Evolutionary conservation across 805 yeast genomes (phyloP), one percentile per base, ranked within the genome.

Genomic region (Myxozyma lipomycoides): DNA sequence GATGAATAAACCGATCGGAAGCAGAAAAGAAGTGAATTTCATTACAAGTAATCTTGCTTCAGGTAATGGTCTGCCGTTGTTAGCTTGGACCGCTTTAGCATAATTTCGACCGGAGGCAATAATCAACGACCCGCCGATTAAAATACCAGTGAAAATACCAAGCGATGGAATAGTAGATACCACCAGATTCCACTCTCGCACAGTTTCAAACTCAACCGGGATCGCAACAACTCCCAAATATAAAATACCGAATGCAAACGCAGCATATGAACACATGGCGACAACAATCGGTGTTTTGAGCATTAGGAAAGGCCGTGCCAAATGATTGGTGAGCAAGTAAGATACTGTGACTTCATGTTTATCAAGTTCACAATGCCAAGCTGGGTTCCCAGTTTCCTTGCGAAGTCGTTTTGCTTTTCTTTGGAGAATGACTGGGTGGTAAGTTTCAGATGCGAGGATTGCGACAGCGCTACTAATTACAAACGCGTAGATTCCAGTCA

Each of bases 351-450:
- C 66, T 45, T 88, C 87, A 66, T 79, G 81, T 30, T 91, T 91
- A 67, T 90, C 97, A 66, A 86, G 95, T 69, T 86, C 95, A 18
- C 97, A 87, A 87, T 88, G 87, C 57, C 86, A 86, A 62, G 86
- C 86, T 54, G 75, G 74, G 67, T 89, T 85, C 39, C 91, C 89
- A 5, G 96, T 86, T 64, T 82, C 82, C 30, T 76, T 66, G 12
- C 76, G 76, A 78, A 80, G 75, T 59, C 73, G 74, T 15, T 76
- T 76, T 1, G 81, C 78, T 43, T 70, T 62, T 56, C 70, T 65
- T 49, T 77, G 71, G 43, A 78, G 67, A 3, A 57, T 61, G 40
- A 70, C 70, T 2, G 81, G 81, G 54, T 75, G 76, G n/a, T 65
- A 54, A 2, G 67, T 70, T 46, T 77, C 64, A n/a, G 76, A 59